Evolutionary conservation across 352 stramenopile genomes (phyloP), one percentile per base, ranked within the genome.

Genomic region (Stramenopiles sp.): DNA sequence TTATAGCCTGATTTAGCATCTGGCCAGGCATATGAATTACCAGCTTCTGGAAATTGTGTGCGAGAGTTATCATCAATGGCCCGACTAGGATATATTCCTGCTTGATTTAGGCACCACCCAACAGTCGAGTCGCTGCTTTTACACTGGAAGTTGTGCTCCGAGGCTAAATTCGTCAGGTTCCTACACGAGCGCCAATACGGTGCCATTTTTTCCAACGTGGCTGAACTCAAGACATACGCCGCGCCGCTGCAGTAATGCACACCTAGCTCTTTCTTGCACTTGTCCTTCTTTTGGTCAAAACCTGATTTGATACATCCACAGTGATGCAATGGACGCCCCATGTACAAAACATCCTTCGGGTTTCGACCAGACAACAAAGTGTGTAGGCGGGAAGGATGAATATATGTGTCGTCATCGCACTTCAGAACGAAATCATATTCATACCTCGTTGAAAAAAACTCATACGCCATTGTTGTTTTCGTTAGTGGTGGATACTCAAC

Each of bases 91-190:
- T 25, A 22, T 71, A 71, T 71, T 25, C 55, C 55, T 25, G 55
- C 55, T 71, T 71, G 55, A 71, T 71, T 71, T 25, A 71, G 55
- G 55, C 55, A 71, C 55, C 55, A 71, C 55, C 55, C 55, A 22
- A 71, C 55, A 22, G 55, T 71, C 55, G 55, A 71, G 27, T 71
- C 55, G 55, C 55, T 71, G 55, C 55, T 71, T 27, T 27, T 71
- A 27, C 55, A 71, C 55, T 71, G 22, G 55, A 71, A 71, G 27
- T 71, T 27, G 27, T 71, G 55, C 22, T 71, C 27, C 27, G 55
- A 22, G 55, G 22, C 27, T 71, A 71, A 27, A 22, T 22, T 27
- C 22, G 55, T 71, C 27, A 27, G 22, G 27, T 71, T 71, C 27
- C 55, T 71, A 71, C 55, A 71, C 22, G 27, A 27, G 22, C 22